These are phyloP conservation scores for Brassica hybrid DNA, from an alignment of 441 rosid genomes.

Conservation along the genomic window DNA sequence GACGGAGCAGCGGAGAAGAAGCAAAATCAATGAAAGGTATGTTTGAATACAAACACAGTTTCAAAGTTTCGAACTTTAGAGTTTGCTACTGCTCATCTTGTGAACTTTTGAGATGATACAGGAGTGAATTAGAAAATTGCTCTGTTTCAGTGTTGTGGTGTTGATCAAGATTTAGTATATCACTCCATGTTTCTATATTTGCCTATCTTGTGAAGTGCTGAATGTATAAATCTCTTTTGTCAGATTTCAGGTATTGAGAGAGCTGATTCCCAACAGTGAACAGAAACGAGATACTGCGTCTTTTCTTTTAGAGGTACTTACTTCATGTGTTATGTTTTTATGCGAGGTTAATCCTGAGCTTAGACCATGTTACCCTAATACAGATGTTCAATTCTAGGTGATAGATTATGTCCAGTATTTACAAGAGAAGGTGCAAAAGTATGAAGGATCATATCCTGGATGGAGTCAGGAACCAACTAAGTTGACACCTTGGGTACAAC, in stretches of 20 bases:
- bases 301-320: too few species aligned
- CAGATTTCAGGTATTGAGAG: too few species aligned
- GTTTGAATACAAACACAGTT: background rate
- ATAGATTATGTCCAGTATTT: constrained; percentile 67
- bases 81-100: background rate
- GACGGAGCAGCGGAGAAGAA: constrained; percentile 73
- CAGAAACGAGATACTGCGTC: too few species aligned
- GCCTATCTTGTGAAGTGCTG: too few species aligned
- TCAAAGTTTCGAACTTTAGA: background rate
- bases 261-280: too few species aligned
- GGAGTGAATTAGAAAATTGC: too few species aligned
- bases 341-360: too few species aligned
- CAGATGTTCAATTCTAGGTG: constrained; percentile 50
- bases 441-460: constrained; percentile 70
- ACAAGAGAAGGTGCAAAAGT: constrained; percentile 68
- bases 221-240: too few species aligned
- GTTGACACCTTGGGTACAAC: constrained; percentile 69
- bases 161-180: too few species aligned
- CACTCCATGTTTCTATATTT: too few species aligned
- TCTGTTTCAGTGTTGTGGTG: too few species aligned
- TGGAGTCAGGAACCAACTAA: constrained; percentile 74
- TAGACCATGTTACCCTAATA: constrained; percentile 13
- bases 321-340: too few species aligned
- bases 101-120: background rate
- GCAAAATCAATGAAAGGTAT: constrained; percentile 75